Evolutionary conservation across 75 land plant genomes (phyloP), one percentile per base, ranked within the genome.

Genomic region (Azolla pinnata): DNA sequence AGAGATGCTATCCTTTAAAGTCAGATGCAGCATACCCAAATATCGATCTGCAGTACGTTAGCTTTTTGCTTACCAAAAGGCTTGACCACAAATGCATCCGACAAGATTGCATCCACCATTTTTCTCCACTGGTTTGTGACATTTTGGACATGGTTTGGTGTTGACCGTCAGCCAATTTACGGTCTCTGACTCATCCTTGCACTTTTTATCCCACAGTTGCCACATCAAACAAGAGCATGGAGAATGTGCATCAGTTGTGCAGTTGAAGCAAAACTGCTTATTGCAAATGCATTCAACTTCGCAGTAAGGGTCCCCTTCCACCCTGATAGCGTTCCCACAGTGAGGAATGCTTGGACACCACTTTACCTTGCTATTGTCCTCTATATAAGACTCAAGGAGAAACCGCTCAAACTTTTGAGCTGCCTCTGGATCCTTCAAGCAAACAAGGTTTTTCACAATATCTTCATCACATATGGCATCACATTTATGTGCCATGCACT

Each of bases 321-420:
- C 77, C 9, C 82, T 76, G 24, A 90, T 76, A 18, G 96, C 96
- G 73, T 86, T 90, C 29, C 96, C 96, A 70, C 87, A 90, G 62
- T 86, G 82, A 19, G 96, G 96, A 48, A 79, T 70, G 56, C 90
- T 86, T 0, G 96, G 96, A 65, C 96, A 90, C 96, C 96, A 90
- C 51, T 86, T 90, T 33, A 90, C 96, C 61, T 64, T 81, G 58
- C 71, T 67, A 64, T 90, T 90, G 60, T 90, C 96, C 51, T 90
- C 96, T 33, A 86, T 83, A 57, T 90, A 90, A 29, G 96, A 90
- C 63, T 86, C 91, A 29, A 90, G 58, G 26, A 90, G 74, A 54
- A 70, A 80, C 4, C 87, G 77, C 29, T 87, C 84, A 61, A 84
- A 90, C 23, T 76, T 78, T 31, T 73, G 79, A 8, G 81, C 79